Conservation (phyloP, 257 asterid genomes). For the Nicotiana sylvestris region DNA sequence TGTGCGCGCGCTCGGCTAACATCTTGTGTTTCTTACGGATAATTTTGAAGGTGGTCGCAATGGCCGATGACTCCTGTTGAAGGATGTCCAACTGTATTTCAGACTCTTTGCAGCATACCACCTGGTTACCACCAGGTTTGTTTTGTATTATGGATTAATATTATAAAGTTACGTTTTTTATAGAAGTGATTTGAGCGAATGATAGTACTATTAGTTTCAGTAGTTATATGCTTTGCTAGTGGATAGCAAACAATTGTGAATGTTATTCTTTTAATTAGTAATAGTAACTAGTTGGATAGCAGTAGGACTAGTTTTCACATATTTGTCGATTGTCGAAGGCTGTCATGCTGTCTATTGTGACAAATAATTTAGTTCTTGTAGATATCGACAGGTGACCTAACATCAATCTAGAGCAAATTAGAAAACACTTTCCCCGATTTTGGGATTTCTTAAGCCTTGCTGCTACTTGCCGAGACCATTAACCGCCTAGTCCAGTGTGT, state of each 20-base stretch:
- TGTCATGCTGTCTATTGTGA: conserved; percentile 8
- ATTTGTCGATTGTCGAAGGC: background rate
- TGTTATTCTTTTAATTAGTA: background rate
- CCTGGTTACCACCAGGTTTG: conserved; percentile 83
- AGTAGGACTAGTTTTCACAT: background rate
- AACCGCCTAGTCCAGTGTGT: background rate
- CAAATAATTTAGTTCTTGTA: background rate
- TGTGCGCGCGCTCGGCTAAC: background rate
- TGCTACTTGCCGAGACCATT: background rate
- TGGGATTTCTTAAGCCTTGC: background rate
- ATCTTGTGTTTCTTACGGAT: background rate
- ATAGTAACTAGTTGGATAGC: conserved; percentile 7
- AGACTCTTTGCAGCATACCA: conserved; percentile 68
- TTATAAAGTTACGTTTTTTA: conserved; percentile 4
- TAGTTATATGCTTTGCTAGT: background rate
- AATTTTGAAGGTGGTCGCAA: conserved; percentile 62
- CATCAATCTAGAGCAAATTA: background rate
- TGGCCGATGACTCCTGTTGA: conserved; percentile 86
- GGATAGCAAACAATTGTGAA: background rate
- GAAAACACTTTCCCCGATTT: background rate
- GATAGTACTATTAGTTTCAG: background rate
- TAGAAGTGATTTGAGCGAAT: background rate
- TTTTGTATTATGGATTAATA: conserved; percentile 16
- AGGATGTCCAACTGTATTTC: conserved; percentile 83
- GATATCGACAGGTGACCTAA: background rate